A percentile compares a stretch with the other conserved stretches of the same genome.
These are phyloP conservation scores for Angomonas ambiguus DNA, from an alignment of 208 protist species.

Conservation along the genomic window DNA sequence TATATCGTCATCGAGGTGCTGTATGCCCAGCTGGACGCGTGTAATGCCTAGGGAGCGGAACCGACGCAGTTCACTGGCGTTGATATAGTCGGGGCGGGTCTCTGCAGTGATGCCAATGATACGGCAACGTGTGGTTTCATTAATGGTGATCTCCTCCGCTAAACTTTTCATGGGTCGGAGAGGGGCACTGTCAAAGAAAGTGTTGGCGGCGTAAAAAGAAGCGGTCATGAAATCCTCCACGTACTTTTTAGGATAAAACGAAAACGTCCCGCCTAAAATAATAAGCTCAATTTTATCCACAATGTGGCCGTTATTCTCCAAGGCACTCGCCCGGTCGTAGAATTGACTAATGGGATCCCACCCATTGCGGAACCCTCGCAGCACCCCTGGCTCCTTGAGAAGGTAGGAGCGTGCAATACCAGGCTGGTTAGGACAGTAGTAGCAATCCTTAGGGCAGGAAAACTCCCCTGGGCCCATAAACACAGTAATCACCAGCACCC, in stretches of 20 bases:
- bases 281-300: slow-evolving; percentile 99
- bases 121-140: slow-evolving; percentile 92
- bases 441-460: slow-evolving; percentile 90
- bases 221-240: slow-evolving; percentile 85
- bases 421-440: slow-evolving; percentile 93
- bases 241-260: slow-evolving; percentile 96
- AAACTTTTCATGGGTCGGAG: slow-evolving; percentile 60
- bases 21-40: slow-evolving; percentile 99
- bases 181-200: slow-evolving; percentile 65
- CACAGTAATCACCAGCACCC: slow-evolving; percentile 91
- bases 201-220: slow-evolving; percentile 92
- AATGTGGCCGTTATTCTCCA: slow-evolving; percentile 91
- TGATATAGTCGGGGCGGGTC: slow-evolving; percentile 98
- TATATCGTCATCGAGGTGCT: slow-evolving; percentile 98
- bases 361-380: slow-evolving; percentile 85
- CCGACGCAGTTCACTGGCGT: slow-evolving; percentile 87
- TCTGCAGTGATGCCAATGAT: slow-evolving; percentile 99
- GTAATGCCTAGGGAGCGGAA: slow-evolving; percentile 92
- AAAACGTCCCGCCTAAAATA: slow-evolving; percentile 99
- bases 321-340: slow-evolving; percentile 84
- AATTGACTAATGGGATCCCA: slow-evolving; percentile 91
- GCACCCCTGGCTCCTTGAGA: slow-evolving; percentile 89
- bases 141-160: slow-evolving; percentile 81
- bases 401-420: slow-evolving; percentile 88
- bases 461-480: slow-evolving; percentile 91